Evolutionary conservation across 768 basidiomycete species (phyloP).

Genomic region (Suillus clintonianus): DNA sequence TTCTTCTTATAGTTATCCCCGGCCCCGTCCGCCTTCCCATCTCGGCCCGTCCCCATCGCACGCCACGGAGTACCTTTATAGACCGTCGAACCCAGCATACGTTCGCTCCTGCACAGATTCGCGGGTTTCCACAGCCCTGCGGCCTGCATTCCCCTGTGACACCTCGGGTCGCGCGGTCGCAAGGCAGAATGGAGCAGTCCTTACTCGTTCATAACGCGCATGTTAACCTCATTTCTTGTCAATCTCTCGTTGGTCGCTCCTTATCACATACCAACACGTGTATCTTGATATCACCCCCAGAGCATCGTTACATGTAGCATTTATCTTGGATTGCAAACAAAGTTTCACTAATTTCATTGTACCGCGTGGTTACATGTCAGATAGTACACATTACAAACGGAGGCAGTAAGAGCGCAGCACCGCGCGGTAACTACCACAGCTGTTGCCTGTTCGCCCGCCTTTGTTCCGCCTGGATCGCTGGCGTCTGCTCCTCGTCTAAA

Average conservation of each 20-base stretch:
- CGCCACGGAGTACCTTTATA: constrained; percentile 26
- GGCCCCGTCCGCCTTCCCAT: not conserved
- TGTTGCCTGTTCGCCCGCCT: constrained; percentile 9
- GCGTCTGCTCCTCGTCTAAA: constrained; percentile 34
- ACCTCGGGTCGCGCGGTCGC: not conserved
- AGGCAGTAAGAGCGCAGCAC: not conserved
- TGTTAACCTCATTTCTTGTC: not conserved
- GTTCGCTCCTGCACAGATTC: constrained; percentile 34
- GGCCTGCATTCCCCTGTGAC: constrained; percentile 30
- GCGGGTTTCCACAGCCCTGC: constrained; percentile 34
- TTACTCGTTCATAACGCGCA: not conserved
- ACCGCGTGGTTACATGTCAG: constrained; percentile 4
- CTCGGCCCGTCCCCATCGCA: constrained; percentile 6
- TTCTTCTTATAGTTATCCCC: constrained; percentile 7
- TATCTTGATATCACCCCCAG: not conserved
- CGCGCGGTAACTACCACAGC: constrained; percentile 1
- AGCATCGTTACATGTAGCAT: constrained; percentile 1
- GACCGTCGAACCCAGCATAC: constrained; percentile 32
- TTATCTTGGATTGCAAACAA: constrained; percentile 2
- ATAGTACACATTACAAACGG: constrained; percentile 3
- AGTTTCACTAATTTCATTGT: not conserved
- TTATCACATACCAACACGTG: constrained; percentile 1
- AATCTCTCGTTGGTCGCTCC: not conserved
- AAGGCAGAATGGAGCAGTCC: not conserved
- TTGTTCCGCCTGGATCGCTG: constrained; percentile 14